A percentile compares a stretch with the other conserved stretches of the same genome.
These are phyloP conservation scores for Lentinula guzmanii DNA, from an alignment of 768 basidiomycete genomes.

Conservation along the genomic window DNA sequence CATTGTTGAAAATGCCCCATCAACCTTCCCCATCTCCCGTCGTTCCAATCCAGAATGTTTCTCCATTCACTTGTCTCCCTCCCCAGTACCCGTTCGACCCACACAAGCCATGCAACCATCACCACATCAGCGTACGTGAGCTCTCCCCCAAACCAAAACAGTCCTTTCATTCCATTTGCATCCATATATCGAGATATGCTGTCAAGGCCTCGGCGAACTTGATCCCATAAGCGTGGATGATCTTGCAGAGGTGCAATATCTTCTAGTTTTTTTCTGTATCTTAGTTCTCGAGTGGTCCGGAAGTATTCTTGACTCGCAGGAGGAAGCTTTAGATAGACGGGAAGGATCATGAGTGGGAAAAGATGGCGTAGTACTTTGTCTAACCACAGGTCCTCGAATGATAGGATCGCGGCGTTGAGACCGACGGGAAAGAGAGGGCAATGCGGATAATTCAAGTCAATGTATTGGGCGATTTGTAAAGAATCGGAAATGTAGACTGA, in stretches of 20 bases:
- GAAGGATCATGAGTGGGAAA: background rate
- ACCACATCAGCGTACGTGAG: background rate
- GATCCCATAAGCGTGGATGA: background rate
- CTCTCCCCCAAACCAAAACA: background rate
- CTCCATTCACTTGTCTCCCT: background rate
- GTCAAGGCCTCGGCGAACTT: background rate
- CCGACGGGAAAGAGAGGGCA: background rate
- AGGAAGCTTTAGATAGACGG: background rate
- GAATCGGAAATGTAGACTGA: conserved; percentile 30
- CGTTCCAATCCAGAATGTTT: background rate
- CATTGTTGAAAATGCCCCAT: background rate
- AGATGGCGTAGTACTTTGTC: background rate
- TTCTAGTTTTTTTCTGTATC: background rate
- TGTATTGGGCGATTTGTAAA: conserved; percentile 37
- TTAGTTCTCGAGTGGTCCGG: background rate
- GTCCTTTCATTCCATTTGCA: background rate
- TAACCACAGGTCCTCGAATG: background rate
- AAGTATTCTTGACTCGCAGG: background rate
- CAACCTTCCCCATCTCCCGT: background rate
- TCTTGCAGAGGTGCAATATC: background rate
- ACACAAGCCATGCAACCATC: background rate
- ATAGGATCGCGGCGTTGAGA: background rate
- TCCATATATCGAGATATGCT: background rate
- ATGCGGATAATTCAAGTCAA: conserved; percentile 35
- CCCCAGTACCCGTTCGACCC: background rate